Percentiles rank a stretch among this genome's conserved stretches.
These are phyloP conservation scores for Melanomma pulvis-pyrius DNA, from an alignment of 495 filamentous ascomycete genomes.

Conservation along the genomic window DNA sequence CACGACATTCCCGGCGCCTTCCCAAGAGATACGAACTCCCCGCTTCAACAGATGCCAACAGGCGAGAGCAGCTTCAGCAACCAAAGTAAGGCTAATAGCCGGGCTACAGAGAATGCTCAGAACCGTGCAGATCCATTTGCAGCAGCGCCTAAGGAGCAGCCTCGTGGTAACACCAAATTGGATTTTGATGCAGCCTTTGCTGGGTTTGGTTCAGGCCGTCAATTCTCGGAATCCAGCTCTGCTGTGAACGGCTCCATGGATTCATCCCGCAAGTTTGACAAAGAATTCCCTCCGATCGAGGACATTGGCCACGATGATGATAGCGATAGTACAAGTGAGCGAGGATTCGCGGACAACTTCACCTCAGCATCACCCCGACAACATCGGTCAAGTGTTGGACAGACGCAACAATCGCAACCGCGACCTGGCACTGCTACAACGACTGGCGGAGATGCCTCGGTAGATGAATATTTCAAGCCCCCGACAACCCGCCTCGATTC, in stretches of 20 bases:
- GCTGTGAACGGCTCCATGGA: constrained; percentile 22
- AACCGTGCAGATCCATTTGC: constrained; percentile 57
- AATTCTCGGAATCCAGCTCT: constrained; percentile 36
- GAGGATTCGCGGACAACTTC: constrained; percentile 92
- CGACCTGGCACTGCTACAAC: constrained; percentile 9
- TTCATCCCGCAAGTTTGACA: constrained; percentile 51
- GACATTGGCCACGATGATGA: constrained; percentile 79
- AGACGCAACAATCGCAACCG: constrained; percentile 35
- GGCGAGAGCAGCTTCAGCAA: constrained; percentile 52
- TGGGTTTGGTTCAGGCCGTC: constrained; percentile 56
- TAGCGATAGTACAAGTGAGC: constrained; percentile 74
- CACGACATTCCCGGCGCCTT: constrained; percentile 61
- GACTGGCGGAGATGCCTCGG: background rate
- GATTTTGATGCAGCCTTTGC: constrained; percentile 78
- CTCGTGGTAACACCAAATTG: constrained; percentile 63
- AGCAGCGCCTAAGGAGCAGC: constrained; percentile 50
- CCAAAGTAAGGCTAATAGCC: constrained; percentile 41
- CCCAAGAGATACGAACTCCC: constrained; percentile 53
- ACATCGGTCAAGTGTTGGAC: constrained; percentile 35
- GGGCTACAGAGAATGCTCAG: constrained; percentile 28
- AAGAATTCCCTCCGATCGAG: constrained; percentile 93
- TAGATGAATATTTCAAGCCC: constrained; percentile 21
- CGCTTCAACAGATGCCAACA: constrained; percentile 54
- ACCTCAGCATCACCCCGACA: constrained; percentile 68
- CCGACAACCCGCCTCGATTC: constrained; percentile 36